Evolutionary conservation across 495 filamentous ascomycete species (phyloP).

Genomic region (Penicillium tannophilum): DNA sequence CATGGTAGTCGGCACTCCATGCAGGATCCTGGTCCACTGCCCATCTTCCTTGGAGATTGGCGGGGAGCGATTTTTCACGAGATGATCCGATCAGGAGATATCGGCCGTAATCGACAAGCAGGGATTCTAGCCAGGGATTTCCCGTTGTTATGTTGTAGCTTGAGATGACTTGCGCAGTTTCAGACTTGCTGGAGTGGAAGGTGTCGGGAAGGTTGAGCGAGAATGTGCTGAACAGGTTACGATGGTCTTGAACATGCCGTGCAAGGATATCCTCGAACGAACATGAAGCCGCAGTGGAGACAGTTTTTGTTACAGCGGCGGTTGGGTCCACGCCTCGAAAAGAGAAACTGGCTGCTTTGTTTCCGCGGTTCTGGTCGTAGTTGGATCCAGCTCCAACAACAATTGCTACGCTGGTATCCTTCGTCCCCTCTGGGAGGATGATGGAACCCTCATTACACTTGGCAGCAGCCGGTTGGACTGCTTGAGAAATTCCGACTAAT

Average conservation of each 20-base stretch:
- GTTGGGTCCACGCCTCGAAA: slow-evolving; percentile 49
- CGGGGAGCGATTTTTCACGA: slow-evolving; percentile 42
- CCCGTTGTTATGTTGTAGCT: slow-evolving; percentile 33
- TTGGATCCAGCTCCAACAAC: slow-evolving; percentile 48
- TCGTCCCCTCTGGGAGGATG: background rate
- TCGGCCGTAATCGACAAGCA: slow-evolving; percentile 48
- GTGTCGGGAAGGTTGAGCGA: slow-evolving; percentile 45
- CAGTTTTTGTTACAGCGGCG: slow-evolving; percentile 30
- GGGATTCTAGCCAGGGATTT: slow-evolving; percentile 46
- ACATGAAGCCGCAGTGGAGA: slow-evolving; percentile 31
- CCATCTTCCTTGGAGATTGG: slow-evolving; percentile 53
- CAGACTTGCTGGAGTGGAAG: slow-evolving; percentile 30
- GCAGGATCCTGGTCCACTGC: slow-evolving; percentile 30
- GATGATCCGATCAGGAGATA: slow-evolving; percentile 48
- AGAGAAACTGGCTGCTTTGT: slow-evolving; percentile 40
- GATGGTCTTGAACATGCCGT: slow-evolving; percentile 46
- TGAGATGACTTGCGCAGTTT: slow-evolving; percentile 39
- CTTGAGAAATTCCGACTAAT: slow-evolving; percentile 25
- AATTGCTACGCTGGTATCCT: slow-evolving; percentile 17
- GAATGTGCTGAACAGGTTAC: slow-evolving; percentile 35
- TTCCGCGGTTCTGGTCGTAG: slow-evolving; percentile 48
- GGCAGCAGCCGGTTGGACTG: slow-evolving; percentile 13
- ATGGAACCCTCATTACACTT: slow-evolving; percentile 17
- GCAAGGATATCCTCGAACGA: slow-evolving; percentile 28
- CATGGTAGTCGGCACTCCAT: slow-evolving; percentile 54